A percentile compares a stretch with the other conserved stretches of the same genome.
Evolutionary conservation across 257 asterid species (phyloP).

Genomic region (Solanum paucissectum): DNA sequence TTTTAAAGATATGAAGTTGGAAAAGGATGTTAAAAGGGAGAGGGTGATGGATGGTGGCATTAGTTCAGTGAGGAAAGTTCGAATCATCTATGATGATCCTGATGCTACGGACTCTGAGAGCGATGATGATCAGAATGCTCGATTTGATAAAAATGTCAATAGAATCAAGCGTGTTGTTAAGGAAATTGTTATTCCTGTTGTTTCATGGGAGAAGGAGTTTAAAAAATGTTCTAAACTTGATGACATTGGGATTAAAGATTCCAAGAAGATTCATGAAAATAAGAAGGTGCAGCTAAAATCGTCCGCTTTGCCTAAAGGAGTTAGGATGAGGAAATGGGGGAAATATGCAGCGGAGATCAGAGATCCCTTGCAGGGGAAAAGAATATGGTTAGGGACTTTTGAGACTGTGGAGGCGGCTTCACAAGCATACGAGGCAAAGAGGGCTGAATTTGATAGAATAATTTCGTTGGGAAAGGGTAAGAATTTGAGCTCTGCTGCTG

Average conservation of each 20-base stretch:
- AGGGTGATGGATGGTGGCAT: not conserved
- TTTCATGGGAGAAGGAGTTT: not conserved
- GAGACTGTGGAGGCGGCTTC: conserved; percentile 21
- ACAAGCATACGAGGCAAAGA: conserved; percentile 17
- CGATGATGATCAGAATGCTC: not conserved
- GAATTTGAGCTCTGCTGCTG: not conserved
- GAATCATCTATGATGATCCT: conserved; percentile 20
- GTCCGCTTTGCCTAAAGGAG: conserved; percentile 9
- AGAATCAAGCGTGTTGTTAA: conserved; percentile 10
- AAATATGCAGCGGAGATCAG: conserved; percentile 31
- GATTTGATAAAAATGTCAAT: not conserved
- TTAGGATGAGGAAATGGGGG: conserved; percentile 30
- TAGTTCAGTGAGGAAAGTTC: conserved; percentile 2
- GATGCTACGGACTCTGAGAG: conserved; percentile 29
- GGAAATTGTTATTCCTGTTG: conserved; percentile 5
- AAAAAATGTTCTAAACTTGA: not conserved
- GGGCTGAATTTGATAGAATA: conserved; percentile 10
- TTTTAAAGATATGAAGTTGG: not conserved
- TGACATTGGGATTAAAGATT: not conserved
- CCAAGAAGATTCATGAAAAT: not conserved
- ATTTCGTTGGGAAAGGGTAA: not conserved
- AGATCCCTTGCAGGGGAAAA: conserved; percentile 10
- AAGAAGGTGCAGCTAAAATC: not conserved
- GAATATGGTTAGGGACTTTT: conserved; percentile 31
- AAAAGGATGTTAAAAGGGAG: not conserved